Base-by-base conservation (phyloP, 805 yeast species). In the Saccharomycopsis oosterbeekiorum region DNA sequence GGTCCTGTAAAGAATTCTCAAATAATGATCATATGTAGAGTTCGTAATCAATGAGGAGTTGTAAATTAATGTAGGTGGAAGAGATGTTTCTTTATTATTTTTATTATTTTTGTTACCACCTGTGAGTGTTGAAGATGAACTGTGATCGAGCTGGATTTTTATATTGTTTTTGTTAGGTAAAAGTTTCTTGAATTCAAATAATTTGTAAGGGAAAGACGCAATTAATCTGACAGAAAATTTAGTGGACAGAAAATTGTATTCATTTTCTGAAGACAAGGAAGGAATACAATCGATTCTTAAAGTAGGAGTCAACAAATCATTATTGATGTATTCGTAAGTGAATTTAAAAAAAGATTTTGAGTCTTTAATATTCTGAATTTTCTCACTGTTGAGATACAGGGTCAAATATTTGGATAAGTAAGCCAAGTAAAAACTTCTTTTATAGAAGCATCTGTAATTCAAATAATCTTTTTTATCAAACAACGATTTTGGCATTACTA, bases 391-490 rank as follows among this genome's bases (percentile, higher is more conserved):
- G 21, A 89, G 75, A 58, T 81, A 78, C 65, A 81, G 78, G 67
- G 79, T 80, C 65, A 92, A 75, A 60, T 83, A 78, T 56, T 85
- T 84, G 1, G 96, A 86, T 62, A 94, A 69, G 69, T 84, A 86
- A 1, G 97, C 93, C 60, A 91, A 67, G 69, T 91, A 94, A 67
- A 89, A 93, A 9, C 97, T 84, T 66, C 97, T 81, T 73, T 94
- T 94, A 75, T 93, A 91, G 61, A 90, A 75, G 47, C 94, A 93
- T 70, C 98, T 80, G 75, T 88, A 90, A 74, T 94, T 94, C 68
- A 93, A 76, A 69, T 85, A 89, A 72, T 94, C 99, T 74, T 94
- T 94, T 58, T 86, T 84, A 68, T 87, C 91, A 69, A 94, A 87
- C 56, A 88, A 70, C 34, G 75, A 73, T 58, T 75, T 73, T 5